Evolutionary conservation across 768 basidiomycete species (phyloP).

Genomic region (Mycena amicta): DNA sequence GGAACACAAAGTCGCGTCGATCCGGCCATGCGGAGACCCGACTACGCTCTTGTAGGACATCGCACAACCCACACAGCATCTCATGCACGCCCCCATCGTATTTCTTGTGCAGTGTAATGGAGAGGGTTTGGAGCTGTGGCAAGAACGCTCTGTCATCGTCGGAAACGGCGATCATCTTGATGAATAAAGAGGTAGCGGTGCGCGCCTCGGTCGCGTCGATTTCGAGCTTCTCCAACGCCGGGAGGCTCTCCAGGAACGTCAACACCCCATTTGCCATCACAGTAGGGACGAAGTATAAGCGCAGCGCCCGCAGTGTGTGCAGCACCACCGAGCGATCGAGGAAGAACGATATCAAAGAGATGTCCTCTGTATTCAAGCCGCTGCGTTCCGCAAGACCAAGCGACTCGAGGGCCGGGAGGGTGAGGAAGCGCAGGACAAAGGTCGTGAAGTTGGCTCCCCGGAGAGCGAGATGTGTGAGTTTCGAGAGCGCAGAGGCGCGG

Average conservation of each 20-base stretch:
- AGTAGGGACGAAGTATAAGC: neutral
- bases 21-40: neutral
- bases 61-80: neutral
- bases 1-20: neutral
- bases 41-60: neutral
- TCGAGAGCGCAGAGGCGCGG: neutral
- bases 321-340: neutral
- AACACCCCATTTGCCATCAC: neutral
- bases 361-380: neutral
- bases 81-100: neutral
- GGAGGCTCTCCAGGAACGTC: neutral
- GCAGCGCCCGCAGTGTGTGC: neutral
- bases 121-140: neutral
- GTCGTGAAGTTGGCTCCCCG: neutral
- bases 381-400: neutral
- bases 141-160: neutral
- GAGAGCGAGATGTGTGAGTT: neutral
- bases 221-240: neutral
- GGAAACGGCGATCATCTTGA: neutral
- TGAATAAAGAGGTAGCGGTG: neutral
- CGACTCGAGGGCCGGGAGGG: neutral
- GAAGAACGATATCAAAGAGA: neutral
- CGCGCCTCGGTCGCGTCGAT: neutral
- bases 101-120: neutral
- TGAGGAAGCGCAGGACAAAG: neutral